Base-by-base conservation (phyloP, 164 flowering plant species). In the Macadamia tetraphylla region DNA sequence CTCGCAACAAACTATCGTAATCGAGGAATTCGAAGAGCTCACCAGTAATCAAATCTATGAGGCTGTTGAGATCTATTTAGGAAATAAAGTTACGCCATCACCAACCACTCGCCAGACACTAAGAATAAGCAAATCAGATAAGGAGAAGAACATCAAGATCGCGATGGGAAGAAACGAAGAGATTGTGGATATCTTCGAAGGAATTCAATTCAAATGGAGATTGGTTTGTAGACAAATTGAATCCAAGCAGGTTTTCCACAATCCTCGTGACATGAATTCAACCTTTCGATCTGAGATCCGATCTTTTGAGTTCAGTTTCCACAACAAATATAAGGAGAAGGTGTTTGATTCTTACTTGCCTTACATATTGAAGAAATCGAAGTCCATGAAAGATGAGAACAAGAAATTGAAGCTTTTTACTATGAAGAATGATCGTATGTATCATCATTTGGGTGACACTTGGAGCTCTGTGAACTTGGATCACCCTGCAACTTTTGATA, bases 1-100 rank as follows among this genome's bases (percentile, higher is more conserved):
- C 9, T 43, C 63, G 0, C 11, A 42, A 11, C 2, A 60, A 13
- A 68, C 71, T 6, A 11, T 58, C 9, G 72, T 83, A 29, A 75
- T 85, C 69, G 81, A 83, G 11, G 84, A 83, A 49, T 74, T 64
- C 69, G 74, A 79, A 8, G 87, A 87, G 35, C 62, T 75, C 13
- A 64, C 18, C 17, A 14, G 2, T 65, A 81, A 82, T 69, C 73
- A 82, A 68, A 60, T 81, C 49, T 83, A 75, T 75, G 71, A 65
- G 29, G 80, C 85, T 5, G 81, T 83, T 0, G 76, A 79, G 29
- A 49, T 62, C n/a, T 82, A 83, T 56, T 55, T 82, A 17, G 75
- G 79, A 53, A 32, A n/a, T n/a, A n/a, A n/a, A n/a, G n/a, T n/a
- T n/a, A n/a, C n/a, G n/a, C 63, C 67, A 79, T 68, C 55, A 42